A percentile compares a stretch with the other conserved stretches of the same genome.
Conservation (phyloP, 2,329 filamentous ascomycete genomes). For the Xylariaceae sp. region DNA sequence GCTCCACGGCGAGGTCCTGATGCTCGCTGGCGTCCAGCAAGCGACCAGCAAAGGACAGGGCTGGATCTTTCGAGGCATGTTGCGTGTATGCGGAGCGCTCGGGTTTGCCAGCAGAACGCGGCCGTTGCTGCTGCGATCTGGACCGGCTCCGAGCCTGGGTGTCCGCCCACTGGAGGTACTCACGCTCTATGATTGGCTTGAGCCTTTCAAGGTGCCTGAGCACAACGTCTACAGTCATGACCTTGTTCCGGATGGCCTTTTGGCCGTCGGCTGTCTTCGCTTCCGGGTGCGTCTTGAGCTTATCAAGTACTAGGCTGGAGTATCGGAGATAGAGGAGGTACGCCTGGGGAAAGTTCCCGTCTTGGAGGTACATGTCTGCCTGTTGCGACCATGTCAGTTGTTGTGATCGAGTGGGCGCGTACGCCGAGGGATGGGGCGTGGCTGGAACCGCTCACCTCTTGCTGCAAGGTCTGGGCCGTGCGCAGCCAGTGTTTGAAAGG, state of each 20-base stretch:
- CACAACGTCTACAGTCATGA: constrained; percentile 49
- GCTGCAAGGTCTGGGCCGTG: constrained; percentile 64
- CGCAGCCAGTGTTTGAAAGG: constrained; percentile 76
- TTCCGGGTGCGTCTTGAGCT: constrained; percentile 71
- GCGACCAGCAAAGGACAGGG: constrained; percentile 46
- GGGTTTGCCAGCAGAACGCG: constrained; percentile 10
- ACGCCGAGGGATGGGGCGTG: not conserved
- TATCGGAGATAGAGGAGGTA: constrained; percentile 91
- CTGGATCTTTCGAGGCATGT: constrained; percentile 55
- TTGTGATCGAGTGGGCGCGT: too few species aligned
- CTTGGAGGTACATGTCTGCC: constrained; percentile 78
- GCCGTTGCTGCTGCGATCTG: constrained; percentile 16
- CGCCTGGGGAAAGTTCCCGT: constrained; percentile 80
- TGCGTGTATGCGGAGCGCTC: constrained; percentile 36
- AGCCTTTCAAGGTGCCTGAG: constrained; percentile 69
- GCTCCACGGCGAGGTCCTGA: constrained; percentile 67
- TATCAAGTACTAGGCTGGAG: constrained; percentile 73
- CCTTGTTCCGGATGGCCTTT: constrained; percentile 51
- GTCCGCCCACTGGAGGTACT: constrained; percentile 63
- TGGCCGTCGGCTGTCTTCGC: constrained; percentile 61
- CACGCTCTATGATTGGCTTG: constrained; percentile 69
- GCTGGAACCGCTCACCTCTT: not conserved
- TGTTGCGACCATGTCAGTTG: constrained; percentile 33
- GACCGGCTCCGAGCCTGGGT: constrained; percentile 40
- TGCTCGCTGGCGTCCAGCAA: constrained; percentile 67